phyloP scores from a whole-genome alignment of 2,329 filamentous ascomycete genomes.

The Penicillium paneum region DNA sequence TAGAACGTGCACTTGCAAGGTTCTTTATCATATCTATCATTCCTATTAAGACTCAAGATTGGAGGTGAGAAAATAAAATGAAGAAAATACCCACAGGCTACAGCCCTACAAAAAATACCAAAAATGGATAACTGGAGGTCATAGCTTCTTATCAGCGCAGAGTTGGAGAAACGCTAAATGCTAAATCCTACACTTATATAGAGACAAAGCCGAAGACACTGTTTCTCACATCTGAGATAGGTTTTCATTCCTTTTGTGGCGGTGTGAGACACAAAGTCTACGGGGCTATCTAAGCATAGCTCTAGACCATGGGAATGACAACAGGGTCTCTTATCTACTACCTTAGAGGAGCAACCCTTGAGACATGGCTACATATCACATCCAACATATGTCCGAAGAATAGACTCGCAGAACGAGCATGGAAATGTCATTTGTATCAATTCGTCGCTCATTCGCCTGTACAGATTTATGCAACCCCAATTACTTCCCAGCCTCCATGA shows the following conservation, averaged over 20 bases:
- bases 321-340: background rate
- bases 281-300: too few relatives aligned
- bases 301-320: too few relatives aligned
- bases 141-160: too few relatives aligned
- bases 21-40: background rate
- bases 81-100: too few relatives aligned
- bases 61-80: too few relatives aligned
- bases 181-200: background rate
- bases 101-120: too few relatives aligned
- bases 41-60: background rate
- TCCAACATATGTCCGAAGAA: background rate
- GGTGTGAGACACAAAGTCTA: too few relatives aligned
- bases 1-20: too few relatives aligned
- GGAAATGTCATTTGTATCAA: background rate
- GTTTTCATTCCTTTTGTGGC: background rate
- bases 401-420: background rate
- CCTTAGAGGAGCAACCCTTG: background rate
- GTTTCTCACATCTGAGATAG: background rate
- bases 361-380: background rate
- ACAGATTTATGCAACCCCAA: conserved; percentile 4
- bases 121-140: too few relatives aligned
- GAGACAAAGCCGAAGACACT: background rate
- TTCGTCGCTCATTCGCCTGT: conserved; percentile 8
- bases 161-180: too few relatives aligned
- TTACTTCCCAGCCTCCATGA: background rate